phyloP scores from a whole-genome alignment of 495 filamentous ascomycete species.

The Amphirosellinia nigrospora region DNA sequence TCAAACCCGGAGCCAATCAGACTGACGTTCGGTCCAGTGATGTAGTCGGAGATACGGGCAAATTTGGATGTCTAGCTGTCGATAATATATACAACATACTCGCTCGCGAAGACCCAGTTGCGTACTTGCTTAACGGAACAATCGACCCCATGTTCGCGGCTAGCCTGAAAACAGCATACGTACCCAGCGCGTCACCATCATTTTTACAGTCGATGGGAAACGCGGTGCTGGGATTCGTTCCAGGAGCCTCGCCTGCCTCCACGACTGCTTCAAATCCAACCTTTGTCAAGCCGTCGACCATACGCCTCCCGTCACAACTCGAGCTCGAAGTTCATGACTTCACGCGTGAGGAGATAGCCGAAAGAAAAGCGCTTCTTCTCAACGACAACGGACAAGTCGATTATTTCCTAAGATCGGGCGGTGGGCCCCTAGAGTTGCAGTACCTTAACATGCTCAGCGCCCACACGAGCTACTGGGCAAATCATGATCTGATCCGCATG shows the following conservation, averaged over 20 bases:
- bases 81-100: constrained; percentile 98
- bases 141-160: constrained; percentile 81
- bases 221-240: constrained; percentile 59
- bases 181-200: constrained; percentile 73
- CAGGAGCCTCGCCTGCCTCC: constrained; percentile 35
- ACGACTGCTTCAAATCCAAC: constrained; percentile 25
- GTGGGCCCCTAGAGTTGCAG: constrained; percentile 87
- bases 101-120: constrained; percentile 70
- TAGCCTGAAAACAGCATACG: constrained; percentile 74
- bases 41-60: constrained; percentile 75
- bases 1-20: constrained; percentile 73
- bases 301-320: constrained; percentile 83
- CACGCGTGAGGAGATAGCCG: constrained; percentile 87
- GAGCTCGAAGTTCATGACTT: constrained; percentile 98
- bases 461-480: constrained; percentile 93
- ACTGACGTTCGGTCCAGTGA: constrained; percentile 64
- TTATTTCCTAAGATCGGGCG: constrained; percentile 79
- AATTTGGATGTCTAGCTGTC: constrained; percentile 88
- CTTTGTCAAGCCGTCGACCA: constrained; percentile 45
- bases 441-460: constrained; percentile 97
- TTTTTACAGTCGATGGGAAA: constrained; percentile 71
- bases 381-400: constrained; percentile 98
- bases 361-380: constrained; percentile 82
- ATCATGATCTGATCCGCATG: constrained; percentile 83
- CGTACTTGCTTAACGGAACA: constrained; percentile 89